A percentile compares a stretch with the other conserved stretches of the same genome.
These are phyloP conservation scores for Leccinum imitatum DNA, from an alignment of 768 basidiomycete genomes.

Conservation along the genomic window DNA sequence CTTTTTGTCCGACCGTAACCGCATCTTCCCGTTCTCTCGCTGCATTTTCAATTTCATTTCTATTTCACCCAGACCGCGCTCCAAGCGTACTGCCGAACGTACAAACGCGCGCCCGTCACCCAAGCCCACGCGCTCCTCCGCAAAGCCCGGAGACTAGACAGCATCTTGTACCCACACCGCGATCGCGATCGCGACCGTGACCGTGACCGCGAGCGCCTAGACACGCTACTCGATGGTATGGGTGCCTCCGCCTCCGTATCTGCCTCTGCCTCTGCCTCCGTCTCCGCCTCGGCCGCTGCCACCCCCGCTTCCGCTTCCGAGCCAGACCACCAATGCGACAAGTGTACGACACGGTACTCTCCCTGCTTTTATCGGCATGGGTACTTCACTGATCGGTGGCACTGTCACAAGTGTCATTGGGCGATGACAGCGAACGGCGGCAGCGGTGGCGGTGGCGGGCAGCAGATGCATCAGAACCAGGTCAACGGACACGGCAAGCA, in stretches of 20 bases:
- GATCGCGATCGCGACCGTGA: neutral
- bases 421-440: conserved; percentile 13
- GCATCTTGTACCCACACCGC: conserved; percentile 52
- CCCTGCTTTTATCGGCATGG: conserved; percentile 66
- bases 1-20: neutral
- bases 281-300: neutral
- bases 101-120: conserved; percentile 73
- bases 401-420: conserved; percentile 49
- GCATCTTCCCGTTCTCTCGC: neutral
- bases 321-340: conserved; percentile 46
- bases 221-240: neutral
- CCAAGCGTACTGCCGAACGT: conserved; percentile 80
- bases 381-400: conserved; percentile 26
- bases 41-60: neutral
- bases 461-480: neutral
- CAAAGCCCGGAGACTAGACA: conserved; percentile 84
- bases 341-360: conserved; percentile 69
- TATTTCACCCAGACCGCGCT: conserved; percentile 66
- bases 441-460: neutral
- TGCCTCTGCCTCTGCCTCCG: neutral
- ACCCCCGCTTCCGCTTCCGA: conserved; percentile 8
- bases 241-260: neutral
- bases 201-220: neutral
- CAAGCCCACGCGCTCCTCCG: conserved; percentile 85
- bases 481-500: neutral